Percentiles rank a stretch among this genome's conserved stretches.
These are phyloP conservation scores for Rhizopus arrhizus DNA, from an alignment of 371 early-diverging fungal species.

Conservation along the genomic window DNA sequence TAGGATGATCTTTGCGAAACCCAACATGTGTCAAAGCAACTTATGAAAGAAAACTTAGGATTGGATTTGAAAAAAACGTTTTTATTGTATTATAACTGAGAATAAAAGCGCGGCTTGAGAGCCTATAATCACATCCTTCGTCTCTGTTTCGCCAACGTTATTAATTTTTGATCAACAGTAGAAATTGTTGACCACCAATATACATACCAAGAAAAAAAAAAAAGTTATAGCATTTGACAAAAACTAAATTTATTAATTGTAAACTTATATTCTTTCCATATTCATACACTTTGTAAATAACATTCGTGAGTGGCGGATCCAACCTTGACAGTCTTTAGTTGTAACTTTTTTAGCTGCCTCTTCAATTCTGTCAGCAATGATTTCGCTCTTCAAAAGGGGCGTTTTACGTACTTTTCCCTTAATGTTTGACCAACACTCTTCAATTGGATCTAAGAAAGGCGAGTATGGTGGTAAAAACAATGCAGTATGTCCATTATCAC, in stretches of 20 bases:
- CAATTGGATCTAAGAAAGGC: conserved; percentile 11
- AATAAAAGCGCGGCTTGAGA: too few relatives aligned
- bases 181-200: too few relatives aligned
- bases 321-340: conserved; percentile 26
- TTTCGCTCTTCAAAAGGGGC: conserved; percentile 15
- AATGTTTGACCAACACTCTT: conserved; percentile 11
- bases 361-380: conserved; percentile 26
- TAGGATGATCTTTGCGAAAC: conserved; percentile 16
- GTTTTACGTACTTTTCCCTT: conserved; percentile 11
- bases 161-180: too few relatives aligned
- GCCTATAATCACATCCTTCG: too few relatives aligned
- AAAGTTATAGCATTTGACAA: too few relatives aligned
- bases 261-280: conserved; percentile 7
- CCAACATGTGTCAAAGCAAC: conserved; percentile 9
- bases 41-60: conserved; percentile 18
- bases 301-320: conserved; percentile 19
- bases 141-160: too few relatives aligned
- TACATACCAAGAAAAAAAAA: too few relatives aligned
- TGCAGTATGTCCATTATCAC: conserved; percentile 4
- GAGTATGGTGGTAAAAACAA: conserved; percentile 10
- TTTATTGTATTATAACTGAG: too few relatives aligned
- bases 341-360: conserved; percentile 23
- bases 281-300: conserved; percentile 12
- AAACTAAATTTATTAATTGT: too few relatives aligned
- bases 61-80: too few relatives aligned